Evolutionary conservation across 441 rosid species (phyloP).

Genomic region (Jatropha podagrica): DNA sequence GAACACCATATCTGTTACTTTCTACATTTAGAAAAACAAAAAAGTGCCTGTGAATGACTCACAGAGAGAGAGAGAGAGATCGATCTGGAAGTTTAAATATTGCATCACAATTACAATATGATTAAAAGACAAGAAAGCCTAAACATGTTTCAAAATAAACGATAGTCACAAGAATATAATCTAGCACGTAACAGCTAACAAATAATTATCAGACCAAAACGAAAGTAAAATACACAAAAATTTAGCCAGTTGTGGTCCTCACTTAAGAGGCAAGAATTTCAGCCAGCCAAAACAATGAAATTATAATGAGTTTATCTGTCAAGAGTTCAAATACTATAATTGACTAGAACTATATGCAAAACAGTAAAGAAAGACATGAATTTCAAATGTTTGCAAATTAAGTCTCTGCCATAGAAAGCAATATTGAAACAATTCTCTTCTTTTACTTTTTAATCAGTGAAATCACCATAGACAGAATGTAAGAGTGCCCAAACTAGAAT

Average conservation of each 20-base stretch:
- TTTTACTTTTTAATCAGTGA: background rate
- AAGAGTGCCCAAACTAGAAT: constrained; percentile 4
- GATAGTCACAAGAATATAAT: background rate
- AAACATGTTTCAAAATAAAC: background rate
- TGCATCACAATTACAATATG: background rate
- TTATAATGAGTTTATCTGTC: background rate
- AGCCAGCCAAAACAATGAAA: constrained; percentile 5
- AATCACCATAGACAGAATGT: background rate
- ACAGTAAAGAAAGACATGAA: background rate
- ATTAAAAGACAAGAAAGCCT: background rate
- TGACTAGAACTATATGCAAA: constrained; percentile 1
- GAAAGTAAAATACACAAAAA: background rate
- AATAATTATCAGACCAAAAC: background rate
- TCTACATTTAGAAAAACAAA: constrained; percentile 40
- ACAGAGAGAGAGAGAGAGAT: constrained; percentile 9
- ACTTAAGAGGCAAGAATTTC: background rate
- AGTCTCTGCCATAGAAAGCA: constrained; percentile 1
- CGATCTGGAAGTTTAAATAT: background rate
- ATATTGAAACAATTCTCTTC: background rate
- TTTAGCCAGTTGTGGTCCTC: constrained; percentile 1
- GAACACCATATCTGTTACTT: constrained; percentile 91
- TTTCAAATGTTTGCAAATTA: background rate
- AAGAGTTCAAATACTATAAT: background rate
- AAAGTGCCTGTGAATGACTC: constrained; percentile 12
- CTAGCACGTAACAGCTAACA: background rate